These are phyloP conservation scores for Fusarium sp. DNA, from an alignment of 2,329 filamentous ascomycete genomes.

Conservation along the genomic window DNA sequence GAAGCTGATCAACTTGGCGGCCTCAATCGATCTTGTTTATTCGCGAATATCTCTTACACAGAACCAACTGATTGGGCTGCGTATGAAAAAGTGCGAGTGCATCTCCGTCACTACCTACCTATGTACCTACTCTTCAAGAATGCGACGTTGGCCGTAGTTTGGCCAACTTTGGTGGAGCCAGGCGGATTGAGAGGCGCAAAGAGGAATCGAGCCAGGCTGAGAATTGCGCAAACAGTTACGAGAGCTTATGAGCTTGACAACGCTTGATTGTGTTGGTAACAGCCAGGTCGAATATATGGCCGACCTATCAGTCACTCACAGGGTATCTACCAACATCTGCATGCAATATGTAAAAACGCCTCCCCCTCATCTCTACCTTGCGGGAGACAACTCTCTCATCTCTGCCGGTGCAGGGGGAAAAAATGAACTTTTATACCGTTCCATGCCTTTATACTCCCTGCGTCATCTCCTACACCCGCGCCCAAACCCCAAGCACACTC, in stretches of 20 bases:
- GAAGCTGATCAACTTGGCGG: not conserved
- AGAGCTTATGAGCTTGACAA: conserved; percentile 7
- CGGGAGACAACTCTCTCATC: not conserved
- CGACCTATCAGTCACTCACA: conserved; percentile 25
- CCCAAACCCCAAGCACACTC: not conserved
- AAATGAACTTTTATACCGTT: not conserved
- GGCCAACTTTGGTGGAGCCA: conserved; percentile 25
- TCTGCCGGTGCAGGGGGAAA: conserved; percentile 9
- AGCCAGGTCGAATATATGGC: conserved; percentile 20
- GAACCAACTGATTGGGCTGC: not conserved
- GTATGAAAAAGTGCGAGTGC: conserved; percentile 2
- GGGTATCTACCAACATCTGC: conserved; percentile 38
- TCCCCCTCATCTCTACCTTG: not conserved
- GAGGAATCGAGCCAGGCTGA: conserved; percentile 1
- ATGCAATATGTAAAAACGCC: conserved; percentile 30
- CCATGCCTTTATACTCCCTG: not conserved
- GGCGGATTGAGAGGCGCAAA: conserved; percentile 9
- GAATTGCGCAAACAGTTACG: not conserved
- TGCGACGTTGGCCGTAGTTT: conserved; percentile 5
- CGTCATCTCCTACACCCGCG: not conserved
- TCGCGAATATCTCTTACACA: not conserved
- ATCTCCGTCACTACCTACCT: conserved; percentile 4
- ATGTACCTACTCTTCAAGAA: not conserved
- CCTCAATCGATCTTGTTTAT: not conserved
- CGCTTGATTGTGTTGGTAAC: conserved; percentile 26